Evolutionary conservation across 225 moss, liverwort and hornwort genomes (phyloP).

Genomic region (Sphagnum tenellum): DNA sequence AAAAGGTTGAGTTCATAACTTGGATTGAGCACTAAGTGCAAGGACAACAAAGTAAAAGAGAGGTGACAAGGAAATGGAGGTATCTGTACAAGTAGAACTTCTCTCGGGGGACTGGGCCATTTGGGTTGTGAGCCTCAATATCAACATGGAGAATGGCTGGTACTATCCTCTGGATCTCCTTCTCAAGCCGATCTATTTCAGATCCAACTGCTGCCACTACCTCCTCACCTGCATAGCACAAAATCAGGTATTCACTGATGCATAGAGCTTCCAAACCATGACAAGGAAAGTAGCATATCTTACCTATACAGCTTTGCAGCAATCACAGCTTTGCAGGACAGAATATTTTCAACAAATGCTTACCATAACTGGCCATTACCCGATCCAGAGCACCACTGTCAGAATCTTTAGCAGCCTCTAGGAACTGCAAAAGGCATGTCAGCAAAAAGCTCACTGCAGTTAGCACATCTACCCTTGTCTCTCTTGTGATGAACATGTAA

Average conservation of each 20-base stretch:
- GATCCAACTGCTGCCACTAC: conserved; percentile 91
- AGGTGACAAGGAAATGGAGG: neutral
- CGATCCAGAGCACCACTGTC: conserved; percentile 79
- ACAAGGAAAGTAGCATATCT: neutral
- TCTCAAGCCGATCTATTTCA: conserved; percentile 95
- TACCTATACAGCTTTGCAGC: neutral
- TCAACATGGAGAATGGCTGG: conserved; percentile 98
- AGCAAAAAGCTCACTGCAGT: too few relatives aligned
- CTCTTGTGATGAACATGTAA: too few relatives aligned
- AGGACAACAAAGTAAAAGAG: too few relatives aligned
- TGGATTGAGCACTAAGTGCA: too few relatives aligned
- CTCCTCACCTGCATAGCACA: conserved; percentile 69
- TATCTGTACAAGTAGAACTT: conserved; percentile 80
- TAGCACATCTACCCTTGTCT: too few relatives aligned
- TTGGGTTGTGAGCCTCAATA: conserved; percentile 96
- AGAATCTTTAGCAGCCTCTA: conserved; percentile 66
- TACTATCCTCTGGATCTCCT: conserved; percentile 83
- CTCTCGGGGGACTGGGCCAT: conserved; percentile 91
- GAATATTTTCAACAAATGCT: conserved; percentile 3
- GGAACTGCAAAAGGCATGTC: conserved; percentile 40
- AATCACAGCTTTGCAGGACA: neutral
- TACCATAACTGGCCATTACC: conserved; percentile 93
- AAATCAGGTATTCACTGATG: neutral
- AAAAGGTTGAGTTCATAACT: too few relatives aligned
- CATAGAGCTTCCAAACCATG: neutral